Percentiles rank a stretch among this genome's conserved stretches.
Conservation (phyloP, 495 filamentous ascomycete genomes). For the Aspergillus biplanus region DNA sequence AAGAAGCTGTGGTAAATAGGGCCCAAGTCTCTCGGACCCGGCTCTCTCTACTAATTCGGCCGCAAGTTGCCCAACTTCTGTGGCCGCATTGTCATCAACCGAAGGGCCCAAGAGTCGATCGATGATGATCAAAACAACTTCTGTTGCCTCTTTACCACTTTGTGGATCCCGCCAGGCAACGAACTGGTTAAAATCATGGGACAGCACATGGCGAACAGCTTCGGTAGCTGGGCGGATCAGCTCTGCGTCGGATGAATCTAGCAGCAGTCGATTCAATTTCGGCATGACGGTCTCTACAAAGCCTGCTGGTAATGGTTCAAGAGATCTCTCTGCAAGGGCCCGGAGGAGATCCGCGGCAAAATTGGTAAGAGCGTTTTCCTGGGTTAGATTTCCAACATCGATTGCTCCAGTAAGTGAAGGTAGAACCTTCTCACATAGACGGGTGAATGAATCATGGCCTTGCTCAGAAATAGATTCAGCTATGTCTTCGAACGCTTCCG, state of each 20-base stretch:
- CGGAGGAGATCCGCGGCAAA: slow-evolving; percentile 84
- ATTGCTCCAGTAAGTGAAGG: slow-evolving; percentile 87
- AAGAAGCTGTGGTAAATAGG: slow-evolving; percentile 86
- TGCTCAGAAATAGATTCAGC: slow-evolving; percentile 65
- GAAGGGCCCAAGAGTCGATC: slow-evolving; percentile 84
- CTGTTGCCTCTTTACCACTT: slow-evolving; percentile 78
- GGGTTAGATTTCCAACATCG: slow-evolving; percentile 81
- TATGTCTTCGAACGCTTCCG: slow-evolving; percentile 89
- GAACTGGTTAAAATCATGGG: slow-evolving; percentile 85
- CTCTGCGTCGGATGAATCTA: slow-evolving; percentile 79
- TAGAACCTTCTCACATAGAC: slow-evolving; percentile 84
- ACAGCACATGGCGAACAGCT: slow-evolving; percentile 82
- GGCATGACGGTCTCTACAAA: slow-evolving; percentile 86
- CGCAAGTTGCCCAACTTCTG: slow-evolving; percentile 91
- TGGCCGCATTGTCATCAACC: slow-evolving; percentile 88
- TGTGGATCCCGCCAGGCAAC: slow-evolving; percentile 76
- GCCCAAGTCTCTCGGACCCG: slow-evolving; percentile 83
- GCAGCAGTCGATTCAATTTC: slow-evolving; percentile 79
- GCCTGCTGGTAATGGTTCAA: slow-evolving; percentile 79
- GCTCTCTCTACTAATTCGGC: slow-evolving; percentile 95
- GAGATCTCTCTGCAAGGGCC: slow-evolving; percentile 78
- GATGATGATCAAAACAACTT: slow-evolving; percentile 87
- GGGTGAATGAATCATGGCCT: slow-evolving; percentile 69
- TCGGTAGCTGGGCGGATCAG: slow-evolving; percentile 85
- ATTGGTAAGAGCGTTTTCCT: slow-evolving; percentile 79